Evolutionary conservation across 1,284 basidiomycete species (phyloP), one percentile per base, ranked within the genome.

Genomic region (Cystobasidium pallidum): DNA sequence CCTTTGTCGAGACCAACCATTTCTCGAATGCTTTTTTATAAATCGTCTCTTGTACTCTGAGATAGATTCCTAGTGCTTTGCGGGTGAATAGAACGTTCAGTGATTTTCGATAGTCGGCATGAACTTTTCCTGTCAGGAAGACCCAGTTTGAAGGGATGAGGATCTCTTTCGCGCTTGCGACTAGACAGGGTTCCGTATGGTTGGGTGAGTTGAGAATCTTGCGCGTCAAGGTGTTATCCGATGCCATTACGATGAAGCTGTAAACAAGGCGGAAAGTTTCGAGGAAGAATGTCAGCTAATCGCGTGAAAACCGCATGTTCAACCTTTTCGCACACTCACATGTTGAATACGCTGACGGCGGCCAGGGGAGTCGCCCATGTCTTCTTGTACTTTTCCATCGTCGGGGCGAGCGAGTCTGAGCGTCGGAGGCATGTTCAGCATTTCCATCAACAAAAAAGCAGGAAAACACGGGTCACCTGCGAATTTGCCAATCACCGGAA

Each of bases 171-270:
- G 93, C 96, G 10, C 92, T 91, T 76, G 94, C 86, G 47, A 97
- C 93, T 21, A 99, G 88, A 81, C 93, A 96, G 3, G 95, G 95
- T 81, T 95, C 93, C 59, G 94, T 89, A 78, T 90, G 88, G 26
- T 83, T 87, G 4, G 93, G 92, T 21, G 91, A 92, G 84, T 96
- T 95, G 79, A 97, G 84, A 77, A 96, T 94, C 82, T 94, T 95
- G 77, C 94, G 89, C 6, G 92, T 85, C 81, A 88, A 91, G 77
- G 94, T 89, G 78, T 92, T 96, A 2, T 90, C 89, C 15, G 94
- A 91, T 26, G 92, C 92, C 86, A 96, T 94, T 77, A 97, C 94
- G 80, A 97, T 96, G 82, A 96, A 97, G 78, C 94, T 96, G 77
- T n/a, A 43, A 39, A 34, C 4, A 10, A 24, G n/a, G 15, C 43